A percentile compares a stretch with the other conserved stretches of the same genome.
Conservation (phyloP, 768 basidiomycete genomes). For the Boletus sp. region DNA sequence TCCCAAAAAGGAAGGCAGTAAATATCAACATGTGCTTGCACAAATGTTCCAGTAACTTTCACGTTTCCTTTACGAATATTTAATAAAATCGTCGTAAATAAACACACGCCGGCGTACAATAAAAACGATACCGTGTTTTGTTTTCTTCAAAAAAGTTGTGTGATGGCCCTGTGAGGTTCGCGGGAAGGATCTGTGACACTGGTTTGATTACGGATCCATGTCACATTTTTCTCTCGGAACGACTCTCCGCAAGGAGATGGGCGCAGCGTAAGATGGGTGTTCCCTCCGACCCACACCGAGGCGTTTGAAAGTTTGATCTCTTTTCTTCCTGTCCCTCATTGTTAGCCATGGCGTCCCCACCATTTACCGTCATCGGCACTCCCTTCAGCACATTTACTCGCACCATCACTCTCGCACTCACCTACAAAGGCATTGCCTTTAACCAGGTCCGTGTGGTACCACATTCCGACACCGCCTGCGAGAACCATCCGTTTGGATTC, state of each 20-base stretch:
- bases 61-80: background rate
- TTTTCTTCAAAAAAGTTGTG: background rate
- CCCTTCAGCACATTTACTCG: slow-evolving; percentile 36
- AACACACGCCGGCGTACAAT: too few relatives aligned
- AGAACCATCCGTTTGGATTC: slow-evolving; percentile 32
- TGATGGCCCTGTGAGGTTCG: background rate
- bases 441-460: slow-evolving; percentile 26
- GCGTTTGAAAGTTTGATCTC: slow-evolving; percentile 1
- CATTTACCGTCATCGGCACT: slow-evolving; percentile 31
- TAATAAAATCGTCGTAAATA: too few relatives aligned
- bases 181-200: too few relatives aligned
- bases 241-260: background rate
- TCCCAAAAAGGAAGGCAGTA: background rate
- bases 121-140: background rate
- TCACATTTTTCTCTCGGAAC: too few relatives aligned
- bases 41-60: background rate
- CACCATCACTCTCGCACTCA: slow-evolving; percentile 30
- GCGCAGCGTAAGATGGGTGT: background rate
- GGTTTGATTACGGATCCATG: too few relatives aligned
- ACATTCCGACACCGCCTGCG: slow-evolving; percentile 29
- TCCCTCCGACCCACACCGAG: background rate
- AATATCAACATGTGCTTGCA: too few relatives aligned
- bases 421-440: slow-evolving; percentile 28
- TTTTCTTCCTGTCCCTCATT: background rate
- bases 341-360: slow-evolving; percentile 17